These are phyloP conservation scores for Cyamopsis tetragonoloba DNA, from an alignment of 306 rosid species.

Conservation along the genomic window DNA sequence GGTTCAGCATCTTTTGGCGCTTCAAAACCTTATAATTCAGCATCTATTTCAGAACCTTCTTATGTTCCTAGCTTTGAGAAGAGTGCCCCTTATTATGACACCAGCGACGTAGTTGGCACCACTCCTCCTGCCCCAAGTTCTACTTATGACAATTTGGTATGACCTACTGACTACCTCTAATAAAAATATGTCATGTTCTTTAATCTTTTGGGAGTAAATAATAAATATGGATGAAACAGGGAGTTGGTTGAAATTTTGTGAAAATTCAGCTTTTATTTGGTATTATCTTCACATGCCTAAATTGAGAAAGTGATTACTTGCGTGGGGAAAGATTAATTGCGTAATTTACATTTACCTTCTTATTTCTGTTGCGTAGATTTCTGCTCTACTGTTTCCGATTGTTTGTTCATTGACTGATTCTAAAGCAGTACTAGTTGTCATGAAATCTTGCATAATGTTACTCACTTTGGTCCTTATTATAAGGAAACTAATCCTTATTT, in stretches of 20 bases:
- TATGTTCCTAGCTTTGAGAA: conserved; percentile 41
- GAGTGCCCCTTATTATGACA: conserved; percentile 48
- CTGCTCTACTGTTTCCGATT: background rate
- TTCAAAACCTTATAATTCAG: conserved; percentile 46
- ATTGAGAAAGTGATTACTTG: background rate
- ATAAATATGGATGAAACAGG: background rate
- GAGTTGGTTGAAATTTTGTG: background rate
- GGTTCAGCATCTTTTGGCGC: conserved; percentile 35
- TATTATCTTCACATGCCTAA: conserved; percentile 4
- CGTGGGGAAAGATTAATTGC: background rate
- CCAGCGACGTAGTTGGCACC: conserved; percentile 23
- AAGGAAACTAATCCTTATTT: no score
- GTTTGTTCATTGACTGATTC: background rate
- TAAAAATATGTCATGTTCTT: background rate
- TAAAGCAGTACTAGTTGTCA: background rate
- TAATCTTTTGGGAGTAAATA: background rate
- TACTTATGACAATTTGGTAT: conserved; percentile 65
- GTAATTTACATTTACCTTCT: conserved; percentile 12
- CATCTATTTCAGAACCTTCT: conserved; percentile 58
- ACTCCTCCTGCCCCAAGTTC: conserved; percentile 65
- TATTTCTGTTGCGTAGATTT: conserved; percentile 2
- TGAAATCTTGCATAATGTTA: background rate
- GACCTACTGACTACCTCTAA: conserved; percentile 3
- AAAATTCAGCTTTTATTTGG: background rate
- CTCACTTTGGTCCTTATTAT: no score